phyloP scores from a whole-genome alignment of 495 filamentous ascomycete species.

The Aspergillus indologenus region DNA sequence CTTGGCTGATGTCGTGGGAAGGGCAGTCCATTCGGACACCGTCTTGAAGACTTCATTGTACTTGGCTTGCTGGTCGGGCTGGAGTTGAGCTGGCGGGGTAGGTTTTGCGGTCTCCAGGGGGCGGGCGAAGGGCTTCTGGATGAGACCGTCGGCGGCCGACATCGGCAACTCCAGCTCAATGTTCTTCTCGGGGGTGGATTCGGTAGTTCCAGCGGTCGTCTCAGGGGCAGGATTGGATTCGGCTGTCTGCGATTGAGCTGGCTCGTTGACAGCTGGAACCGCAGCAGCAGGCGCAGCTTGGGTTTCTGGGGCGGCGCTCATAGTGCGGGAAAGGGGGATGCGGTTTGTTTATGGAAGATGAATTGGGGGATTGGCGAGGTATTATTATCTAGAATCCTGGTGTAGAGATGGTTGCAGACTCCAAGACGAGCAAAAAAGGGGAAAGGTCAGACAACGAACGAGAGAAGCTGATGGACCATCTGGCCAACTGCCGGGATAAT shows the following conservation, averaged over 20 bases:
- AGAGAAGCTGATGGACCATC: not conserved
- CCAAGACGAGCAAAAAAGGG: not conserved
- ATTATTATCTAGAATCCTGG: not conserved
- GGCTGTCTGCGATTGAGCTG: not conserved
- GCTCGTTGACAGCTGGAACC: constrained; percentile 1
- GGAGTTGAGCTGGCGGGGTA: constrained; percentile 52
- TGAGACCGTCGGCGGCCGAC: constrained; percentile 45
- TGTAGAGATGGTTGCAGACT: not conserved
- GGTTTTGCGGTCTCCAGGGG: constrained; percentile 59
- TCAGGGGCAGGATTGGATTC: constrained; percentile 13
- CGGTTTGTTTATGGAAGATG: not conserved
- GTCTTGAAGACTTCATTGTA: constrained; percentile 69
- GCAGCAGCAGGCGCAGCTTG: constrained; percentile 1
- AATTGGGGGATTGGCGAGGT: not conserved
- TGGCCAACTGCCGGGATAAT: not conserved
- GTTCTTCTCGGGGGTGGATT: constrained; percentile 17
- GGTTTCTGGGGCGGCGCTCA: constrained; percentile 10
- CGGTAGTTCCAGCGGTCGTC: constrained; percentile 13
- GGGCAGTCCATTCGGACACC: constrained; percentile 66
- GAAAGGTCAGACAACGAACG: not conserved
- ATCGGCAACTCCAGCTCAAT: constrained; percentile 42
- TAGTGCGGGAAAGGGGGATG: not conserved
- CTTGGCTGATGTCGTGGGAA: constrained; percentile 59
- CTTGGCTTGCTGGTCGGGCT: constrained; percentile 75
- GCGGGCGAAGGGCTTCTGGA: constrained; percentile 67